Percentiles rank a stretch among this genome's conserved stretches.
Evolutionary conservation across 805 yeast species (phyloP).

Genomic region (Kluyveromyces nonfermentans): DNA sequence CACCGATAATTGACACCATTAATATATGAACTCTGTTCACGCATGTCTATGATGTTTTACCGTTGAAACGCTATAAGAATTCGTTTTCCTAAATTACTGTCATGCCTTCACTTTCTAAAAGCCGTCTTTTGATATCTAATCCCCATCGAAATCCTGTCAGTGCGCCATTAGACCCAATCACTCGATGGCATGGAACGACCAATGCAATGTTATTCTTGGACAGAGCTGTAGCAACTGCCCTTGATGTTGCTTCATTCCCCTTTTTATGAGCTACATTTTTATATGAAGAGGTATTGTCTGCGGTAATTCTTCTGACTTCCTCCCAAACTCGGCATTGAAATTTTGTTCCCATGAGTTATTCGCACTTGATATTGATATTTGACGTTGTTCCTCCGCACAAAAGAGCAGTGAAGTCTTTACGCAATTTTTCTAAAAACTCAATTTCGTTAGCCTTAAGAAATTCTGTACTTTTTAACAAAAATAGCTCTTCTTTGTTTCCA

Average conservation of each 20-base stretch:
- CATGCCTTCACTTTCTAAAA: background rate
- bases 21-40: too few relatives aligned
- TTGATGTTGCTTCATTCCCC: slow-evolving; percentile 24
- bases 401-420: slow-evolving; percentile 3
- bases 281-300: slow-evolving; percentile 29
- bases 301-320: slow-evolving; percentile 20
- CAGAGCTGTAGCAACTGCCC: slow-evolving; percentile 36
- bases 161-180: slow-evolving; percentile 25
- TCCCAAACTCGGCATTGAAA: slow-evolving; percentile 34
- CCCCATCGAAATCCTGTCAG: slow-evolving; percentile 36
- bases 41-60: too few relatives aligned
- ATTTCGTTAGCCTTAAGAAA: slow-evolving; percentile 36
- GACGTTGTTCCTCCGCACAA: slow-evolving; percentile 3
- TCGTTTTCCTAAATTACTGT: too few relatives aligned
- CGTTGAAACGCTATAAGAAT: too few relatives aligned
- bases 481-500: slow-evolving; percentile 16
- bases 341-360: slow-evolving; percentile 32
- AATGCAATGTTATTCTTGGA: slow-evolving; percentile 33
- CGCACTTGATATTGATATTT: slow-evolving; percentile 10
- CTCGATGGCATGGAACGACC: slow-evolving; percentile 38
- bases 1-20: too few relatives aligned
- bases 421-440: slow-evolving; percentile 33
- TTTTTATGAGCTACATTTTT: slow-evolving; percentile 26
- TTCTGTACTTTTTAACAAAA: slow-evolving; percentile 13
- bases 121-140: slow-evolving; percentile 3